phyloP scores from a whole-genome alignment of 306 rosid species.

The Citrullus amarus region DNA sequence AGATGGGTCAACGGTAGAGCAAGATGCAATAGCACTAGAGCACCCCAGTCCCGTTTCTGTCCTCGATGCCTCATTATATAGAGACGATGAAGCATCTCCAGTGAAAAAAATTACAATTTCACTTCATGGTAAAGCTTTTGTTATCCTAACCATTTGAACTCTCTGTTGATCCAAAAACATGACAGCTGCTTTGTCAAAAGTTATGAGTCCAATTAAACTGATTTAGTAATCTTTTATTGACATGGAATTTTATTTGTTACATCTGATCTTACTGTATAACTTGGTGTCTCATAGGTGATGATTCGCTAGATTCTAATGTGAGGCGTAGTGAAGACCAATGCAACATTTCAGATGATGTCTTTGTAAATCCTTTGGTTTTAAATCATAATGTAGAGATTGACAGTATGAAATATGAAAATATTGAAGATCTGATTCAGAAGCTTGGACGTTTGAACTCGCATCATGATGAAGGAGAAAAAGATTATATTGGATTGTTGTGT shows the following conservation, averaged over 20 bases:
- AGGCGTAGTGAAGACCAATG: conserved; percentile 38
- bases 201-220: neutral
- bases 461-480: conserved; percentile 65
- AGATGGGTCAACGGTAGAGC: conserved; percentile 36
- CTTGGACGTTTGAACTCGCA: conserved; percentile 56
- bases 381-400: conserved; percentile 38
- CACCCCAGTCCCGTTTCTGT: conserved; percentile 82
- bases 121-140: conserved; percentile 41
- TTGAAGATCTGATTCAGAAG: conserved; percentile 75
- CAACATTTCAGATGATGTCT: conserved; percentile 22
- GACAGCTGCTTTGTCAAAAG: neutral
- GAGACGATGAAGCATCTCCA: conserved; percentile 51
- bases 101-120: conserved; percentile 32
- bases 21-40: conserved; percentile 35
- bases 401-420: conserved; percentile 56
- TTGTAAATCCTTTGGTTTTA: neutral
- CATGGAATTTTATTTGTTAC: neutral
- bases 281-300: conserved; percentile 29
- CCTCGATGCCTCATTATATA: conserved; percentile 52
- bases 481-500: conserved; percentile 70
- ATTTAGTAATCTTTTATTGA: neutral
- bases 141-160: neutral
- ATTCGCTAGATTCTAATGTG: conserved; percentile 28
- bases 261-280: conserved; percentile 12
- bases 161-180: too few relatives aligned